A percentile compares a stretch with the other conserved stretches of the same genome.
Conservation (phyloP, 768 basidiomycete genomes). For the Paxillus rubicundulus region DNA sequence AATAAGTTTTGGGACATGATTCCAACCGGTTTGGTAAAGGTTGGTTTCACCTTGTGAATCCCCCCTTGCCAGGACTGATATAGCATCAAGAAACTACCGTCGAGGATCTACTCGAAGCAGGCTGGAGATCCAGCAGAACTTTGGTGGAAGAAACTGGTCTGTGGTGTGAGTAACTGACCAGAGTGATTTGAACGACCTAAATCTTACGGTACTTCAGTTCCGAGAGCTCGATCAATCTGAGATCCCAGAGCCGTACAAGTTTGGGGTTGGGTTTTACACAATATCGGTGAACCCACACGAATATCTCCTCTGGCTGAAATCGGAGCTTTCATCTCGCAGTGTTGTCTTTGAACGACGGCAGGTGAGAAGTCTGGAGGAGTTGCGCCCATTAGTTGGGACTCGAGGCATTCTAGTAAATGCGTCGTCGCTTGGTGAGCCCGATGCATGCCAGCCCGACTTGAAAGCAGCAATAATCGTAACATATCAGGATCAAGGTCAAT, state of each 20-base stretch:
- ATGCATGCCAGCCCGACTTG: neutral
- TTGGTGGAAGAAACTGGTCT: slow-evolving; percentile 42
- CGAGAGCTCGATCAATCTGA: slow-evolving; percentile 31
- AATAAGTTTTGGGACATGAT: slow-evolving; percentile 49
- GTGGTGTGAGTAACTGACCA: slow-evolving; percentile 32
- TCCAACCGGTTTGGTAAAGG: slow-evolving; percentile 41
- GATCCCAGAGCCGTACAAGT: slow-evolving; percentile 32
- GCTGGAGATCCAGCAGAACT: slow-evolving; percentile 18
- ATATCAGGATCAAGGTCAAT: slow-evolving; percentile 61
- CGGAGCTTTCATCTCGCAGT: slow-evolving; percentile 36
- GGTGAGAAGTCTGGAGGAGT: slow-evolving; percentile 46
- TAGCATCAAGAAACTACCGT: slow-evolving; percentile 37
- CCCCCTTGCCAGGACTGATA: slow-evolving; percentile 1
- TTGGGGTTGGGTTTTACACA: slow-evolving; percentile 45
- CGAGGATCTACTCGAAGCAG: slow-evolving; percentile 30
- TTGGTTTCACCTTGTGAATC: slow-evolving; percentile 12
- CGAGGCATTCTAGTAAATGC: slow-evolving; percentile 54
- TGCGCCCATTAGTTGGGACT: slow-evolving; percentile 37
- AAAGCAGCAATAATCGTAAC: neutral
- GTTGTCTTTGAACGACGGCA: slow-evolving; percentile 44
- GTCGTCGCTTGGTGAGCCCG: slow-evolving; percentile 47
- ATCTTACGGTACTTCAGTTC: slow-evolving; percentile 25
- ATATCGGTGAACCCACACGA: slow-evolving; percentile 48
- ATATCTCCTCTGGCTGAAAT: slow-evolving; percentile 51
- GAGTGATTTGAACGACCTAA: neutral